A percentile compares a stretch with the other conserved stretches of the same genome.
These are phyloP conservation scores for Pseudoneurospora amorphoporcata DNA, from an alignment of 495 filamentous ascomycete genomes.

Conservation along the genomic window DNA sequence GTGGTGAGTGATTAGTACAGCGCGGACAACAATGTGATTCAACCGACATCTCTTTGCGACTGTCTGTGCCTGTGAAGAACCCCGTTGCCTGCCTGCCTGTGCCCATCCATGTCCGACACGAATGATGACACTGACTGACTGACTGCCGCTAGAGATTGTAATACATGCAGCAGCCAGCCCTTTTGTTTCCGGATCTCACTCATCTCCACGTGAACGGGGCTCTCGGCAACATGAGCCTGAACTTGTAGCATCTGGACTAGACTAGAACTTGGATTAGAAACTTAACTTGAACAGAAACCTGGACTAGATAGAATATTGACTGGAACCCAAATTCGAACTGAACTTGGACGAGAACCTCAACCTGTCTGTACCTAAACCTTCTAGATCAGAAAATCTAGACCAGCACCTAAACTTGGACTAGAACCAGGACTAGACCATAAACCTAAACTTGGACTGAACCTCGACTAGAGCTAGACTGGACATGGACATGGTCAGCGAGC, in stretches of 20 bases:
- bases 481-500: too few relatives aligned
- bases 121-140: not conserved
- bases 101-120: not conserved
- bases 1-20: not conserved
- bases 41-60: not conserved
- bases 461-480: too few relatives aligned
- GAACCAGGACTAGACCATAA: too few relatives aligned
- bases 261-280: too few relatives aligned
- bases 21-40: not conserved
- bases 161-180: not conserved
- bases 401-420: too few relatives aligned
- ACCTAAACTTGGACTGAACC: too few relatives aligned
- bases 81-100: not conserved
- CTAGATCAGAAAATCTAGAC: too few relatives aligned
- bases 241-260: too few relatives aligned
- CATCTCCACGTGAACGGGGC: not conserved
- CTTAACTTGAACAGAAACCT: too few relatives aligned
- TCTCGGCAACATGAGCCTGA: not conserved
- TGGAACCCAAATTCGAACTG: too few relatives aligned
- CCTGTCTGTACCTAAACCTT: not conserved
- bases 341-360: not conserved
- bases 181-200: not conserved
- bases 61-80: not conserved
- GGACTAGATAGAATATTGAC: too few relatives aligned
- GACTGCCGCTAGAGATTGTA: not conserved